Evolutionary conservation across 352 stramenopile genomes (phyloP).

Genomic region (Pythium oligandrum): DNA sequence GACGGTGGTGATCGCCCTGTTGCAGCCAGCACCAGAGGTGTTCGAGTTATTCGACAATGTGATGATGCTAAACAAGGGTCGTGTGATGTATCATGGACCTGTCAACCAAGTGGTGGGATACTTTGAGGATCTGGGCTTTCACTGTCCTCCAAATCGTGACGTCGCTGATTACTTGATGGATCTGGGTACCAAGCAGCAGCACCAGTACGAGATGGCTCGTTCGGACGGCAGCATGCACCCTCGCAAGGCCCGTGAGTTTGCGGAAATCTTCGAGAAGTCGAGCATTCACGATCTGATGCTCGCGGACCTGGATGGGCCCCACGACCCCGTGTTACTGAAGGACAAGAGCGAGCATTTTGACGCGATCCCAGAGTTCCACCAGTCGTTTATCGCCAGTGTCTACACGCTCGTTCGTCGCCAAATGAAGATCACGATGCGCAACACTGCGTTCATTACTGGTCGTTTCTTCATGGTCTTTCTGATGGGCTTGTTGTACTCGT

Average conservation of each 20-base stretch:
- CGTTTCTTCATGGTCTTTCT: slow-evolving; percentile 32
- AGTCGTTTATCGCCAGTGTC: slow-evolving; percentile 15
- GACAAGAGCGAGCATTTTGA: slow-evolving; percentile 74
- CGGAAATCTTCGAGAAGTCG: slow-evolving; percentile 3
- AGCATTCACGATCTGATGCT: slow-evolving; percentile 22
- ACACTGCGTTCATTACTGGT: slow-evolving; percentile 28
- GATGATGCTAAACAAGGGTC: slow-evolving; percentile 52
- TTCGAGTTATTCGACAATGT: slow-evolving; percentile 89
- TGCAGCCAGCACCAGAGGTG: slow-evolving; percentile 86
- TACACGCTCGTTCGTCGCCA: slow-evolving; percentile 28
- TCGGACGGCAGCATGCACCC: background rate
- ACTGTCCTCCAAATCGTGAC: slow-evolving; percentile 17
- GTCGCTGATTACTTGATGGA: slow-evolving; percentile 35
- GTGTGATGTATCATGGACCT: slow-evolving; percentile 23
- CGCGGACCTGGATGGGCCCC: slow-evolving; percentile 78
- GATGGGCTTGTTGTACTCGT: slow-evolving; percentile 38
- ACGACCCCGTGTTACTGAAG: slow-evolving; percentile 83
- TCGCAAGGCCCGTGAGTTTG: slow-evolving; percentile 17
- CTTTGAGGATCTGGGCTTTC: too few species aligned
- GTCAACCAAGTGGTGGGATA: slow-evolving; percentile 3
- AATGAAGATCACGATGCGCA: slow-evolving; percentile 44
- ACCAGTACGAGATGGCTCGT: slow-evolving; percentile 12
- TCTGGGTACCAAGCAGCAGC: slow-evolving; percentile 20
- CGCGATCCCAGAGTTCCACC: slow-evolving; percentile 26
- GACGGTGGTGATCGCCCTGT: slow-evolving; percentile 49